Conservation (phyloP, 1,284 basidiomycete genomes). For the Cryptococcus floricola region DNA sequence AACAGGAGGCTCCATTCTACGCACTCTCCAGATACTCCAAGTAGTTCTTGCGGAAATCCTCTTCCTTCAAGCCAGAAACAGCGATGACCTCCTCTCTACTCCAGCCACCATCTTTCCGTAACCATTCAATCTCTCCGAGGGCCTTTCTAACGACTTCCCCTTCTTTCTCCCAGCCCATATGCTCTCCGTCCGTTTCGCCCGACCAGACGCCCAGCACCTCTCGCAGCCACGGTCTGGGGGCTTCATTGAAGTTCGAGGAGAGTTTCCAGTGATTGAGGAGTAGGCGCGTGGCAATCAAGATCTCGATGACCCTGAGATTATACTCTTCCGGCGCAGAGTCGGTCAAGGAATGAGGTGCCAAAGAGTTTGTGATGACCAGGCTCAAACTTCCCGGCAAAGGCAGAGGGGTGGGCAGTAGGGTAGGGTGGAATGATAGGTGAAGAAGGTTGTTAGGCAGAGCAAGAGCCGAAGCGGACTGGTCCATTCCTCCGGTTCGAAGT, state of each 20-base stretch:
- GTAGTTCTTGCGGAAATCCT: conserved; percentile 63
- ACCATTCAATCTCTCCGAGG: conserved; percentile 55
- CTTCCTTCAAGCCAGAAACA: conserved; percentile 58
- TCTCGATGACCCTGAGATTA: conserved; percentile 84
- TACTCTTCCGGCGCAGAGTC: conserved; percentile 71
- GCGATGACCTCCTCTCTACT: conserved; percentile 64
- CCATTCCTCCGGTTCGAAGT: conserved; percentile 50
- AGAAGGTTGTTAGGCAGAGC: conserved; percentile 65
- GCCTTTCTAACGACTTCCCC: conserved; percentile 50
- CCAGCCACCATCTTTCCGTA: conserved; percentile 36
- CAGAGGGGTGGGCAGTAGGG: conserved; percentile 61
- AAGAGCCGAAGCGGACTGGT: conserved; percentile 75
- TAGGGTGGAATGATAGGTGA: conserved; percentile 75
- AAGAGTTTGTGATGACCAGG: conserved; percentile 78
- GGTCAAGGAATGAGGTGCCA: conserved; percentile 77
- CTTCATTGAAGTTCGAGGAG: not conserved
- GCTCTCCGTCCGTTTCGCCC: conserved; percentile 12
- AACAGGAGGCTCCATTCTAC: conserved; percentile 17
- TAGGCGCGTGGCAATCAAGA: conserved; percentile 69
- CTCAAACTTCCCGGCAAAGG: conserved; percentile 46
- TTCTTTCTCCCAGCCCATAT: conserved; percentile 19
- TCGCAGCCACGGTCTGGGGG: conserved; percentile 24
- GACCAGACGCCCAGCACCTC: conserved; percentile 56
- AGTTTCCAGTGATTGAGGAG: conserved; percentile 60
- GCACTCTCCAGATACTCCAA: conserved; percentile 71